Percentiles rank a stretch among this genome's conserved stretches.
Conservation (phyloP, 2,329 filamentous ascomycete species). For the Beauveria sp. region DNA sequence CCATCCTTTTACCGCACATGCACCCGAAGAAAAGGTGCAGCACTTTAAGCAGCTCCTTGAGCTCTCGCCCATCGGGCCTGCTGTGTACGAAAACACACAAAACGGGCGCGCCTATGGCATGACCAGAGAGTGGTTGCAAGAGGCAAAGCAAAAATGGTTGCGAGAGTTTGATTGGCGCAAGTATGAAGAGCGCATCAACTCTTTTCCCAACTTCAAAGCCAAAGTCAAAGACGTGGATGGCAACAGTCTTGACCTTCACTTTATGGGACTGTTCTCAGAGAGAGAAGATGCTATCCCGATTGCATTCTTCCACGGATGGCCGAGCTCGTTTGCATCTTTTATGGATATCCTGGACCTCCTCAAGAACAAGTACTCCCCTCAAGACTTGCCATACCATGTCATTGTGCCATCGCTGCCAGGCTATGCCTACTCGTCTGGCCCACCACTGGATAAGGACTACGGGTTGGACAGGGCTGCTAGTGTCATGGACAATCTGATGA, state of each 20-base stretch:
- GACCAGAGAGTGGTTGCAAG: constrained; percentile 35
- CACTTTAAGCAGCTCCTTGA: constrained; percentile 39
- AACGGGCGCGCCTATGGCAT: constrained; percentile 35
- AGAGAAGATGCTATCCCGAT: constrained; percentile 42
- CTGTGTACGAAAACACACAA: constrained; percentile 40
- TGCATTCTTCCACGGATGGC: constrained; percentile 48
- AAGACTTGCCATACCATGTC: constrained; percentile 47
- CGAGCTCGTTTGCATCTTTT: constrained; percentile 47
- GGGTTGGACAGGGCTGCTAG: constrained; percentile 20
- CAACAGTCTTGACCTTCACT: constrained; percentile 38
- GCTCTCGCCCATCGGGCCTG: constrained; percentile 39
- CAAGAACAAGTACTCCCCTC: constrained; percentile 37
- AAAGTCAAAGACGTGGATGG: constrained; percentile 28
- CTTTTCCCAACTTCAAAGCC: constrained; percentile 38
- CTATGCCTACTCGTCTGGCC: constrained; percentile 41
- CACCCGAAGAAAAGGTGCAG: constrained; percentile 34
- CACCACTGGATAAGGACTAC: constrained; percentile 37
- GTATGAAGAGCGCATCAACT: constrained; percentile 31
- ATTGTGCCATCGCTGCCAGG: constrained; percentile 48
- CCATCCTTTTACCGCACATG: constrained; percentile 30
- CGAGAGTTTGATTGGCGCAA: constrained; percentile 38
- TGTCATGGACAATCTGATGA: constrained; percentile 43
- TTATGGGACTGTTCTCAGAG: constrained; percentile 45
- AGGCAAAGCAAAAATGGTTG: constrained; percentile 35
- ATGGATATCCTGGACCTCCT: constrained; percentile 41